These are phyloP conservation scores for Solanum peruvianum DNA, from an alignment of 257 asterid genomes.

Conservation along the genomic window DNA sequence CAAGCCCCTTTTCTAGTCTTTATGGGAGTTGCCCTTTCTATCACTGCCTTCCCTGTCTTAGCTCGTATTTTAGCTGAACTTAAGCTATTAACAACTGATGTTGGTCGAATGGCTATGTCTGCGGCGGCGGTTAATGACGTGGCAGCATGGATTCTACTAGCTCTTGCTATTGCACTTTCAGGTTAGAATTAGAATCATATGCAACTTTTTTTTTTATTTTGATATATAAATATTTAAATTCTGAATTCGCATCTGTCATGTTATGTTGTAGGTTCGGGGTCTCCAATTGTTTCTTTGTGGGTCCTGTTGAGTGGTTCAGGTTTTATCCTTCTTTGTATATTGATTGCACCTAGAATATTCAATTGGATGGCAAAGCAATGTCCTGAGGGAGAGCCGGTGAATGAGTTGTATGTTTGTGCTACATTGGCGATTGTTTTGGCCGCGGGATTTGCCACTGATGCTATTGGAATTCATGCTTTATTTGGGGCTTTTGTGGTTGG, in stretches of 20 bases:
- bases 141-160: slow-evolving; percentile 15
- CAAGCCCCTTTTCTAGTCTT: slow-evolving; percentile 18
- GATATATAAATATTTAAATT: neutral
- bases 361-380: slow-evolving; percentile 34
- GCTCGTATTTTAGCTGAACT: neutral
- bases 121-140: slow-evolving; percentile 21
- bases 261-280: neutral
- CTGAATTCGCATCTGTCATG: neutral
- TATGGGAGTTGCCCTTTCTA: slow-evolving; percentile 17
- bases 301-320: slow-evolving; percentile 12
- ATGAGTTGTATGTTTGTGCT: slow-evolving; percentile 36
- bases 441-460: slow-evolving; percentile 24
- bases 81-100: neutral
- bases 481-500: slow-evolving; percentile 53
- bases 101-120: slow-evolving; percentile 14
- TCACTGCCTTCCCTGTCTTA: neutral
- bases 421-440: slow-evolving; percentile 16
- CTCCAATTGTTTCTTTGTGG: slow-evolving; percentile 15
- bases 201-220: neutral
- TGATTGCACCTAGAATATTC: slow-evolving; percentile 25
- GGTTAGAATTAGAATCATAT: neutral
- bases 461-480: slow-evolving; percentile 44
- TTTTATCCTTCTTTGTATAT: slow-evolving; percentile 18
- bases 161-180: slow-evolving; percentile 9
- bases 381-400: slow-evolving; percentile 35